phyloP scores from a whole-genome alignment of 257 asterid species.

The Jaltomata sinuosa region DNA sequence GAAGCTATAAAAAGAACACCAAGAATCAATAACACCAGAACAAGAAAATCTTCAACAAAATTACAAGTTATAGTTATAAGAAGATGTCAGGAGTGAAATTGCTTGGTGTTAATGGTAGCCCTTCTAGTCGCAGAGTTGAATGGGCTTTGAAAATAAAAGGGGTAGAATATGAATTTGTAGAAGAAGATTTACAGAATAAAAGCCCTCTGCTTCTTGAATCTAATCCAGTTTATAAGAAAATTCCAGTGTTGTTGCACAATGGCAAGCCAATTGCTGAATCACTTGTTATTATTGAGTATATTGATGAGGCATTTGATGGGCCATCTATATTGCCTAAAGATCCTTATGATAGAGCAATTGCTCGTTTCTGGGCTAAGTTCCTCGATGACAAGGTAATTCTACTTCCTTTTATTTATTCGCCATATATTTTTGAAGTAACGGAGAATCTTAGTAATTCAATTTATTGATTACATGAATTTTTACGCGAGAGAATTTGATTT shows the following conservation, averaged over 20 bases:
- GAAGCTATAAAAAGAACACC: background rate
- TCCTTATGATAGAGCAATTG: background rate
- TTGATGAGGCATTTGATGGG: background rate
- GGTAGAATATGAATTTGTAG: background rate
- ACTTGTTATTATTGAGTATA: constrained; percentile 11
- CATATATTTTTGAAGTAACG: too few species aligned
- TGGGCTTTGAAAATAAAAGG: constrained; percentile 10
- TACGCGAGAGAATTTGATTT: too few species aligned
- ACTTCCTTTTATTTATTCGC: fast-evolving
- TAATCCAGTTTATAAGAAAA: constrained; percentile 7
- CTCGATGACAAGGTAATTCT: background rate
- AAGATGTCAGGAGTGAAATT: background rate
- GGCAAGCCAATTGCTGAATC: constrained; percentile 5
- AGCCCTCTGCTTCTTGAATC: constrained; percentile 8
- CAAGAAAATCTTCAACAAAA: background rate
- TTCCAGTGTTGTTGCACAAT: constrained; percentile 7
- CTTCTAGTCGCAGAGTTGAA: background rate
- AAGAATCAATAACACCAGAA: background rate
- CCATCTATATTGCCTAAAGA: background rate
- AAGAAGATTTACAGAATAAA: constrained; percentile 5
- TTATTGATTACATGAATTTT: too few species aligned
- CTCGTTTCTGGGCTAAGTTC: constrained; percentile 2
- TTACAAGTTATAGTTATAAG: background rate
- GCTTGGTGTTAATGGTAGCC: background rate
- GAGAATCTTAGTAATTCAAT: too few species aligned